Percentiles rank a stretch among this genome's conserved stretches.
Conservation (phyloP, 1,284 basidiomycete genomes). For the Tetrapyrgos nigripes region DNA sequence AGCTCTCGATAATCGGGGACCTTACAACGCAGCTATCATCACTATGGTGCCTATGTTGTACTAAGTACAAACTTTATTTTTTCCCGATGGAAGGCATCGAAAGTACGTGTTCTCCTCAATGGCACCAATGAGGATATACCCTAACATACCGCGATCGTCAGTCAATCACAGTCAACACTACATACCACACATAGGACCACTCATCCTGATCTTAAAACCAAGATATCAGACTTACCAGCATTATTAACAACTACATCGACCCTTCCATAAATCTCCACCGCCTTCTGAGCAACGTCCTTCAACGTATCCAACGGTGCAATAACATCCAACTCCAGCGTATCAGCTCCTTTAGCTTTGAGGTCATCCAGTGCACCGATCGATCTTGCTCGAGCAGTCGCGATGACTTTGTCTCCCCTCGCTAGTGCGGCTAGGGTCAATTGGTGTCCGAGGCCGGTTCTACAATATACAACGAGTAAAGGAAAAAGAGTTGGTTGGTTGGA, state of each 20-base stretch:
- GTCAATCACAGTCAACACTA: slow-evolving; percentile 41
- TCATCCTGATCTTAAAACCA: no score
- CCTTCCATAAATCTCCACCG: no score
- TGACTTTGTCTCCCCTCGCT: slow-evolving; percentile 45
- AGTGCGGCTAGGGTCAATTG: slow-evolving; percentile 46
- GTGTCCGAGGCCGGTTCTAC: slow-evolving; percentile 48
- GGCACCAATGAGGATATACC: slow-evolving; percentile 33
- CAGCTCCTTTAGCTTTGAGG: no score
- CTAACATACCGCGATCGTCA: no score
- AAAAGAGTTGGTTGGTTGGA: not conserved
- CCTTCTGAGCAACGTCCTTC: slow-evolving; percentile 21
- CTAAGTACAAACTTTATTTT: not conserved
- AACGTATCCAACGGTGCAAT: slow-evolving; percentile 37
- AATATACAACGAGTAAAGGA: no score
- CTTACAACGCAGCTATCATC: not conserved
- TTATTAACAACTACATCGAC: no score
- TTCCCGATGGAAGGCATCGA: not conserved
- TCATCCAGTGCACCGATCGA: no score
- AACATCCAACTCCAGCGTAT: slow-evolving; percentile 43
- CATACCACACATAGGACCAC: no score
- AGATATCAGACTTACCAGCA: no score
- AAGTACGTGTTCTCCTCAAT: no score
- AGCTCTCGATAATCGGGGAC: not conserved
- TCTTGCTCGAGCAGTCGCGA: no score
- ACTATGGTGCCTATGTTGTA: not conserved